Base-by-base conservation (phyloP, 2,329 filamentous ascomycete species). In the Juglanconis juglandina region DNA sequence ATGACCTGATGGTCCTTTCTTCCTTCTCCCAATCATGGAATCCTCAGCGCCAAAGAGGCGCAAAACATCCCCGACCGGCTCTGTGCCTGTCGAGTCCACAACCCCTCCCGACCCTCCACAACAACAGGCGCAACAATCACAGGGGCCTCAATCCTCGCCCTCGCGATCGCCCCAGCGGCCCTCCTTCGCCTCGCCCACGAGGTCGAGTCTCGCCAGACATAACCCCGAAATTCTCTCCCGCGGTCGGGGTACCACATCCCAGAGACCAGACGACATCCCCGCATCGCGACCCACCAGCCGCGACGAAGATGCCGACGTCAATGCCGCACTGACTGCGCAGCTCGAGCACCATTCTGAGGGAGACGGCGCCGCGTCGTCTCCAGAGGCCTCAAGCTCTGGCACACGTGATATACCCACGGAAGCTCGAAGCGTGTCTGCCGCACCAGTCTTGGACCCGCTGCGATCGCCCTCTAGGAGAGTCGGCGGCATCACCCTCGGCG, bases 111-210 rank as follows among this genome's bases (percentile, higher is more conserved):
- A 67, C 59, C 66, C 66, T 53, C 67, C 65, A 17, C 30, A 53
- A 34, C 56, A 50, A 6, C 60, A 50, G n/a, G n/a, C 42, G 41
- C 33, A 58, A 34, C 34, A 34, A 33, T 5, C 44, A 24, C 44
- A 30, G n/a, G 56, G n/a, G 10, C 53, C 14, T 33, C 56, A 11
- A 32, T 33, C 59, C 7, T 57, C 53, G 14, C 53, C 53, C 17
- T 51, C 59, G 9, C 56, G 50, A 13, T 56, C 59, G 8, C 24
- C 59, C 7, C 49, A 42, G 51, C 79, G 79, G 1, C 80, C 83
- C 1, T 88, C 86, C 1, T 89, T 86, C 68, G 83, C 83, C 57
- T 88, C 87, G n/a, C 87, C 88, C 0, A 89, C 87, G 0, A 85
- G 80, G 68, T 80, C 87, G 11, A 90, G 85, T 66, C 73, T 89